Base-by-base conservation (phyloP, 1,139 yeast species). In the Nakaseomyces delphensis region DNA sequence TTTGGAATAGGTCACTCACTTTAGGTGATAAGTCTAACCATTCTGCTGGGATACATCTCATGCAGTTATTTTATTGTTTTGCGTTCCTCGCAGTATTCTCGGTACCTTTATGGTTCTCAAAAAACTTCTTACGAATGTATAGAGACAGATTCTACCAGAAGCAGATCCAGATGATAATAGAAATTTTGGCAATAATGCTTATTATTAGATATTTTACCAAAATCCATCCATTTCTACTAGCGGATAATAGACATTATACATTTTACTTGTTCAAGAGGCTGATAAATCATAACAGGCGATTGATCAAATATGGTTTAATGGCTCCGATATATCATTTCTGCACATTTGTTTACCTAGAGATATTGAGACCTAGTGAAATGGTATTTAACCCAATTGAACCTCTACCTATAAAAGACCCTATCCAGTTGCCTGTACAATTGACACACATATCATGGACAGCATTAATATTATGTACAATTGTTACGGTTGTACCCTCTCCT, bases 171-270 rank as follows among this genome's bases (percentile, higher is more conserved):
- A 48, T 62, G 3, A 14, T 57, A 3, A 31, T 64, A 16, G 69
- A 66, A 46, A 44, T 61, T 46, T 21, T 59, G n/a, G 50, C 63
- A 0, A 76, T 86, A 25, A 69, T 67, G 48, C 51, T 65, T 21
- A 56, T 77, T 1, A 71, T 86, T 28, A 69, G 76, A 32, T 68
- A 70, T 42, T 81, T 74, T 57, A 83, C 96, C 0, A 69, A 81
- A 8, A 79, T 79, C 3, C 98, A 93, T 59, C 96, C 97, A 9
- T 93, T 89, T 62, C 63, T 91, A 33, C 69, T 89, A 39, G 95
- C 98, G 0, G 99, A 93, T 60, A 93, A 93, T 64, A 76, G 98
- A 49, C 98, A 91, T 60, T 86, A 79, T 59, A 79, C 95, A 0
- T 91, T 91, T 59, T 93, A 91, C 64, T 65, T 91, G 30, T 85